phyloP scores from a whole-genome alignment of 371 early-diverging fungal species.

The Parasitella parasitica region DNA sequence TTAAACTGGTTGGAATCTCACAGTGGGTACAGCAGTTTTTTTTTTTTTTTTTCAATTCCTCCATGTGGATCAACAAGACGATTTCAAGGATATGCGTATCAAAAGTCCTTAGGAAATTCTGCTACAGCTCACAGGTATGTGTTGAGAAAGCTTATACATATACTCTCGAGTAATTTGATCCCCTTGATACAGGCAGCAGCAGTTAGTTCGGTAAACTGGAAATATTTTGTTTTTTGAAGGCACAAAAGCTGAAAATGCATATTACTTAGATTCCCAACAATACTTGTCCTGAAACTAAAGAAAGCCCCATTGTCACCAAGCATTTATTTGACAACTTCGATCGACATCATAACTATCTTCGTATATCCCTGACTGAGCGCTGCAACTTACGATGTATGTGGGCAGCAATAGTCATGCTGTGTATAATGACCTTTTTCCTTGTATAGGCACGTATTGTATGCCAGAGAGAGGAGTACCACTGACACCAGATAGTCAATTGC shows the following conservation, averaged over 20 bases:
- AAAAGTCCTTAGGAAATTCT: not conserved
- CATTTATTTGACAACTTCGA: slow-evolving; percentile 70
- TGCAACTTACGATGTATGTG: slow-evolving; percentile 89
- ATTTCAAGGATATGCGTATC: not conserved
- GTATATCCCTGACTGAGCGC: slow-evolving; percentile 90
- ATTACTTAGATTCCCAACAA: not conserved
- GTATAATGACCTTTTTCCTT: not conserved
- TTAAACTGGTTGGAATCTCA: not conserved
- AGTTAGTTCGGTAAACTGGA: not conserved
- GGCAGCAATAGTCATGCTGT: not conserved
- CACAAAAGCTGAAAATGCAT: not conserved
- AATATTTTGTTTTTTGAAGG: not conserved
- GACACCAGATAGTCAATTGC: slow-evolving; percentile 65
- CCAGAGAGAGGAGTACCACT: slow-evolving; percentile 88
- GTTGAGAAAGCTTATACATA: too few species aligned
- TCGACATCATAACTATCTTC: slow-evolving; percentile 88
- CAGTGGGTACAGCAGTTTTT: not conserved
- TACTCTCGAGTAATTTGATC: not conserved
- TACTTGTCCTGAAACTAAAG: not conserved
- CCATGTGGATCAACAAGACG: not conserved
- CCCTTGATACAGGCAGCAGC: not conserved
- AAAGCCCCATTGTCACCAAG: not conserved
- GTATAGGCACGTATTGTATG: slow-evolving; percentile 92
- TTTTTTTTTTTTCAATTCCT: not conserved
- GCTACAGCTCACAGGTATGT: not conserved